Conservation (phyloP, 176 grass and related monocot genomes). For the Bonia amplexicaulis region DNA sequence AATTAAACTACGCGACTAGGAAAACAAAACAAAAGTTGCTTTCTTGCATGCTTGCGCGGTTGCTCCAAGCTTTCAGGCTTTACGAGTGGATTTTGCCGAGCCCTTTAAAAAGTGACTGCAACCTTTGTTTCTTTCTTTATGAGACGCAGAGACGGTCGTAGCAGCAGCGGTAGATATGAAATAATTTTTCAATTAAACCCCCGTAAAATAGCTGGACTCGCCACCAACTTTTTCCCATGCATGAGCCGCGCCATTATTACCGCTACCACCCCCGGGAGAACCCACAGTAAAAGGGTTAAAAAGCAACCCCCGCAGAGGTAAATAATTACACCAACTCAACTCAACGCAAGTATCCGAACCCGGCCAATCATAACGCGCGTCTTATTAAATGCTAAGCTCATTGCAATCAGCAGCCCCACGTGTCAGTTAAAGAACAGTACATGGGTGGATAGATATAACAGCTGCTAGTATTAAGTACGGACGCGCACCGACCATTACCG, state of each 20-base stretch:
- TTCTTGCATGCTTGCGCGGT: constrained; percentile 20
- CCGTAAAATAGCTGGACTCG: constrained; percentile 17
- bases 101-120: constrained; percentile 36
- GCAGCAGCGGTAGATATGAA: not conserved
- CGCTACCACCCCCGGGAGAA: not conserved
- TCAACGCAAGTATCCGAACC: not conserved
- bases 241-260: constrained; percentile 27
- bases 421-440: constrained; percentile 28
- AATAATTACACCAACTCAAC: constrained; percentile 39
- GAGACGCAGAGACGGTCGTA: not conserved
- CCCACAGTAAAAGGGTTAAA: constrained; percentile 45
- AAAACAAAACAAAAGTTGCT: constrained; percentile 32
- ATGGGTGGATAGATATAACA: constrained; percentile 32
- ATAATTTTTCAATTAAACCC: not conserved
- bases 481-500: constrained; percentile 52
- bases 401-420: not conserved
- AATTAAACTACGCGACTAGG: not conserved
- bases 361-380: constrained; percentile 38
- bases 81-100: constrained; percentile 5
- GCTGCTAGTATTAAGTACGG: constrained; percentile 8
- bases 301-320: not conserved
- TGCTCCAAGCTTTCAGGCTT: constrained; percentile 43
- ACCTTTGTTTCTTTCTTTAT: constrained; percentile 14
- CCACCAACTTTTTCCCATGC: constrained; percentile 31
- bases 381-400: not conserved